Base-by-base conservation (phyloP, 768 basidiomycete genomes). In the Rhodotorula sphaerocarpa region DNA sequence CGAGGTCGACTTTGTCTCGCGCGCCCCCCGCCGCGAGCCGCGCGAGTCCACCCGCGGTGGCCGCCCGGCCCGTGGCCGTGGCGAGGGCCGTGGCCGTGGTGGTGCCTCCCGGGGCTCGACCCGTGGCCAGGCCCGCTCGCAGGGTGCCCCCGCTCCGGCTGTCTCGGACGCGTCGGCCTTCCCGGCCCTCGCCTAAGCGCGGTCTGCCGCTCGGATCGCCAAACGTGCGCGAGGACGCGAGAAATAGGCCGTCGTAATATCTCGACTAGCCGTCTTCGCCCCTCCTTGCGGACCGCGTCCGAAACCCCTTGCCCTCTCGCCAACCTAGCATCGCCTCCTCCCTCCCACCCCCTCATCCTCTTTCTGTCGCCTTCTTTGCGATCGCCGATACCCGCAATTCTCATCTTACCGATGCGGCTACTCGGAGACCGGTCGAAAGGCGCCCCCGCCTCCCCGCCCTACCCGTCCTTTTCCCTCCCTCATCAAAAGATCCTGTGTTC, bases 1-100 rank as follows among this genome's bases (percentile, higher is more conserved):
- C 73, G 90, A 93, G 74, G 88, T 96, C 75, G 90, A 95, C 21
- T 80, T 96, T 73, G 88, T 91, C 73, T 88, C 95, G 72, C 91
- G 90, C 75, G 86, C 90, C 47, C 85, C 86, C 69, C 89, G 89
- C 57, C 75, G 79, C 28, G 61, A 64, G 34, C 71, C 76, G 57
- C 74, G 77, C 56, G 77, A 81, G 57, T 23, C 47, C 20, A 42
- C 56, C 30, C 53, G 53, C 30, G 53, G 53, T 18, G 42, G 80
- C n/a, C 83, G 86, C 67, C 82, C 83, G 62, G 82, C 82, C 59
- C 78, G 74, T 54, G 80, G 80, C 60, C 75, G 77, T 44, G 75
- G 79, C 55, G 77, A 79, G 54, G 80, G 78, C 59, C 81, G 81
- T 64, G 75, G 76, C 55, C 66, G 65, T 27, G 68, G 71, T 43